Evolutionary conservation across 1,139 yeast species (phyloP).

Genomic region (Pichia sp.): DNA sequence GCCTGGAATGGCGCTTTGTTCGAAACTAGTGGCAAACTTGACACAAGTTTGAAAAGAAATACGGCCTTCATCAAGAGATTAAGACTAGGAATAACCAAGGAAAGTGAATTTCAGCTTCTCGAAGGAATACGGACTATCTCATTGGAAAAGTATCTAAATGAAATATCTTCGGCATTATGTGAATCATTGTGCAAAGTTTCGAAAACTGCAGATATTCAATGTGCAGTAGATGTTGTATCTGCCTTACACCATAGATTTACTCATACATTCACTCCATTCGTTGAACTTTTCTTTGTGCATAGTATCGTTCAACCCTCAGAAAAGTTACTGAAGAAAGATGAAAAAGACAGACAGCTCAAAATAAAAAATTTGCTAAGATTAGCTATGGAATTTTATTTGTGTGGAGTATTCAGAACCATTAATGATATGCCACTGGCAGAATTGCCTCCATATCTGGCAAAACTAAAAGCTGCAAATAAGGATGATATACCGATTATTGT

Average conservation of each 20-base stretch:
- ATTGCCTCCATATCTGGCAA: slow-evolving; percentile 39
- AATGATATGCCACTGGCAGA: slow-evolving; percentile 30
- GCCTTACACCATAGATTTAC: slow-evolving; percentile 75
- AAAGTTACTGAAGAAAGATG: slow-evolving; percentile 39
- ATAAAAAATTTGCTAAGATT: slow-evolving; percentile 52
- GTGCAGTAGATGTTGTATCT: slow-evolving; percentile 65
- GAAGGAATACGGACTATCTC: slow-evolving; percentile 62
- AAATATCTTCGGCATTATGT: slow-evolving; percentile 55
- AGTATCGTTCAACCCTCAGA: slow-evolving; percentile 13
- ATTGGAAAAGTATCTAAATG: slow-evolving; percentile 72
- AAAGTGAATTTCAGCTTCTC: slow-evolving; percentile 41
- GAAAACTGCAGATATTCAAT: slow-evolving; percentile 55
- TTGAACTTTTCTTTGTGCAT: slow-evolving; percentile 46
- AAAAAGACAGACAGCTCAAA: slow-evolving; percentile 37
- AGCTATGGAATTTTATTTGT: slow-evolving; percentile 56
- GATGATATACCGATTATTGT: slow-evolving; percentile 24
- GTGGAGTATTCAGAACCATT: slow-evolving; percentile 47
- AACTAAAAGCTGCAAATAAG: slow-evolving; percentile 27
- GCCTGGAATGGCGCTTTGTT: slow-evolving; percentile 51
- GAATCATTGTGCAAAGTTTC: slow-evolving; percentile 59
- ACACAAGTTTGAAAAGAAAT: slow-evolving; percentile 78
- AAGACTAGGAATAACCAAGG: slow-evolving; percentile 51
- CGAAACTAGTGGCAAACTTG: slow-evolving; percentile 41
- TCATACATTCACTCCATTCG: slow-evolving; percentile 45
- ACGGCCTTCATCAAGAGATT: slow-evolving; percentile 75